Evolutionary conservation across 805 yeast genomes (phyloP), one percentile per base, ranked within the genome.

Genomic region (Debaryomyces prosopidis): DNA sequence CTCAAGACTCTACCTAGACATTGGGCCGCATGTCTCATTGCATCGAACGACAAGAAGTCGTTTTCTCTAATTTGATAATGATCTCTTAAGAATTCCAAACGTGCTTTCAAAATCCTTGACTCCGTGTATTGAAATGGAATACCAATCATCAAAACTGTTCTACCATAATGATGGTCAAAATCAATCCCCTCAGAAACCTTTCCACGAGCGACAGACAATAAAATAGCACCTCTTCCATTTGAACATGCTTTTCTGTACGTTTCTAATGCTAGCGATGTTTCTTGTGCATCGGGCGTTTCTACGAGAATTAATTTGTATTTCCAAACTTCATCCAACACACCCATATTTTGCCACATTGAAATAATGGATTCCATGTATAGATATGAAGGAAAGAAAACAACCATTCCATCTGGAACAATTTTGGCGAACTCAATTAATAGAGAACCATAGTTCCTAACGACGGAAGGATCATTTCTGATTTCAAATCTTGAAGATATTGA

Each of bases 11-110:
- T 82, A 9, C 99, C 99, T 59, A 94, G 69, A 68, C 99, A 94
- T 66, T 94, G 99, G 0, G 99, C 98, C 3, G 98, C 99, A 69
- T 94, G 99, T 61, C 99, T 82, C 99, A 94, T 94, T 11, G 99
- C 99, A 68, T 94, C 99, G 75, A 94, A 94, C 9, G 98, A 91
- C 32, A 94, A 64, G 62, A 94, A 94, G 59, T 94, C 99, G 60
- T 89, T 90, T 59, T 94, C 99, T 51, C 89, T 79, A 45, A 94
- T 92, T 57, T 90, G 95, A 63, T 81, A 92, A 58, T 90, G 91
- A 61, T 94, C 98, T 53, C 98, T 76, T 63, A 94, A 67, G 58
- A 94, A 94, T 66, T 94, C 99, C 37, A 94, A 72, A 42, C 99
- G 79, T 0, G 99, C 99, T 57, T 94, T 94, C 57, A 94, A 73